Base-by-base conservation (phyloP, 176 grass and related monocot genomes). In the Paspalum notatum region DNA sequence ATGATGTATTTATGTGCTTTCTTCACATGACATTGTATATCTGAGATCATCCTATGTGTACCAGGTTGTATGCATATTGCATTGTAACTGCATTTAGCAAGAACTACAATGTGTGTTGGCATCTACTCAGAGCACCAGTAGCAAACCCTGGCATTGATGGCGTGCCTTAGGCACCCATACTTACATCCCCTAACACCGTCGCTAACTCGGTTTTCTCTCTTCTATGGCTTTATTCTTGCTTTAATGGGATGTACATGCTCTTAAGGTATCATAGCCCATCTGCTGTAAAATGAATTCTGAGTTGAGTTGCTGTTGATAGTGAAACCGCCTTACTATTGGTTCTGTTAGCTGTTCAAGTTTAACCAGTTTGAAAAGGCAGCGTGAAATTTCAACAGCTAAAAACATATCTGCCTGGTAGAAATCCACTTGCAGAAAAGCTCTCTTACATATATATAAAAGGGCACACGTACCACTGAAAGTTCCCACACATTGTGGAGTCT, bases 1-100 rank as follows among this genome's bases (percentile, higher is more conserved):
- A 69, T 63, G 22, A 64, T 77, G 12, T 21, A 72, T 58, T 69
- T 52, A 57, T 78, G n/a, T 69, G 47, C 26, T 54, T 81, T 74
- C 50, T 84, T 50, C 44, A 61, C 4, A 12, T 74, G 54, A 18
- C 49, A 59, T 72, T 42, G 59, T 51, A 7, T 39, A 49, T 74
- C 44, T 74, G 75, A 74, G 75, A 84, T 6, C 5, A 45, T 74
- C 58, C 15, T 65, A 13, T 62, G 13, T 66, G 14, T 47, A n/a
- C 52, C 60, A 37, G 55, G 54, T 60, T 88, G 50, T 71, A 65
- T 32, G 55, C 55, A 24, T 58, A 24, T 56, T 56, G 72, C 8
- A 52, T 80, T 13, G 43, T 12, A 55, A 76, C 32, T 48, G 16
- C 8, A 81, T 49, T 81, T 64, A 58, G 61, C 50, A 14, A 69